Percentiles rank a stretch among this genome's conserved stretches.
These are phyloP conservation scores for Citrus medica DNA, from an alignment of 345 rosid genomes.

Conservation along the genomic window DNA sequence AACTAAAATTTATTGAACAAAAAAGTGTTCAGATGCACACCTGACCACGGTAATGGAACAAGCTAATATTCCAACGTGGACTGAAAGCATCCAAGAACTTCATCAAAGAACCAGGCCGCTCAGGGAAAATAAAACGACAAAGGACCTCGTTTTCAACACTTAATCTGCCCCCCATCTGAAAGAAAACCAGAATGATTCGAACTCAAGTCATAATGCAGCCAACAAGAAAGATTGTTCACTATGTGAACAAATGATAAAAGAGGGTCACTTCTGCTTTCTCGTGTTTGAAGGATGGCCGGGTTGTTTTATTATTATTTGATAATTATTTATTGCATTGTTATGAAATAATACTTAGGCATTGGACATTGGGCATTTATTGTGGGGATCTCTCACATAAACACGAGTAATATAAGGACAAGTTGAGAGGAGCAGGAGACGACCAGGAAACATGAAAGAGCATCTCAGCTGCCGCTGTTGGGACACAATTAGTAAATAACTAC, in stretches of 20 bases:
- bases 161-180: conserved; percentile 88
- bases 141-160: conserved; percentile 71
- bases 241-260: neutral
- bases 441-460: neutral
- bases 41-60: conserved; percentile 93
- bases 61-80: conserved; percentile 92
- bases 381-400: neutral
- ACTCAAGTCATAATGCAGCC: neutral
- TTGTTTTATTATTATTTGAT: neutral
- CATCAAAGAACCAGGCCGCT: conserved; percentile 93
- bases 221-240: neutral
- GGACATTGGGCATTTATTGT: neutral
- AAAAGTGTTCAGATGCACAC: conserved; percentile 28
- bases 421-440: neutral
- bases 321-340: neutral
- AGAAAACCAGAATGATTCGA: neutral
- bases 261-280: neutral
- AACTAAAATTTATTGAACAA: neutral
- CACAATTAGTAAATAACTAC: neutral
- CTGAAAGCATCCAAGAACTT: conserved; percentile 90
- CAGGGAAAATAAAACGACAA: conserved; percentile 82
- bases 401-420: neutral
- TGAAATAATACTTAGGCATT: neutral
- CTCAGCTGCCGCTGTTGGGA: neutral
- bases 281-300: neutral